Base-by-base conservation (phyloP, 202 grass and related monocot species). In the Bolboschoenoplectus hybrid region DNA sequence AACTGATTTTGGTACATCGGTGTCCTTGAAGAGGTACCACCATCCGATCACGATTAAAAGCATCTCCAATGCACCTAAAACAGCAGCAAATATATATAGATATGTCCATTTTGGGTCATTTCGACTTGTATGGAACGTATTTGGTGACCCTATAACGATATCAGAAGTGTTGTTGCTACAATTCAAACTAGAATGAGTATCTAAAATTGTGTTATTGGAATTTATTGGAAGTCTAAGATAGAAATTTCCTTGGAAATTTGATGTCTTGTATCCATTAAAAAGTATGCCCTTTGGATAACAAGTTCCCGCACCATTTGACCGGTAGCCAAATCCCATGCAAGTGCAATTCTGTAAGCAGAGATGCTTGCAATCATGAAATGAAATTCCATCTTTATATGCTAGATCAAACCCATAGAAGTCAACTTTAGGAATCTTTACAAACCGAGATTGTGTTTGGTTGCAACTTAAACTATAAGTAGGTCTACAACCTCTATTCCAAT, bases 381-480 rank as follows among this genome's bases (percentile, higher is more conserved):
- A 81, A 39, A 93, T 8, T 0, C 80, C 55, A 6, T 7, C 0
- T 47, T 50, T 75, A 81, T 47, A 88, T 58, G 16, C 73, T 49
- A 84, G 10, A 85, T 95, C 91, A 56, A 91, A 95, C 41, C 93
- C 93, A 82, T 91, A 93, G 50, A 91, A 95, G n/a, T 95, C 87
- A 1, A 86, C 88, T 0, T 55, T 39, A 4, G 89, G 84, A 75
- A 96, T 50, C 81, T 93, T 84, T 64, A 93, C 44, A 60, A 96
- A 96, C 2, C 86, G 78, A 83, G 83, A 91, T 86, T 88, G 57
- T 79, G 12, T 51, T 60, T 51, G 66, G 82, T 83, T 83, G 89
- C 91, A 89, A 49, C 58, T 88, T n/a, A 32, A 81, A 44, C 17
- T 81, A 61, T 39, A 81, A 35, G 3, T 81, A 4, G 78, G 78